Conservation (phyloP, 148 eudicot genomes). For the Camellia japonica region DNA sequence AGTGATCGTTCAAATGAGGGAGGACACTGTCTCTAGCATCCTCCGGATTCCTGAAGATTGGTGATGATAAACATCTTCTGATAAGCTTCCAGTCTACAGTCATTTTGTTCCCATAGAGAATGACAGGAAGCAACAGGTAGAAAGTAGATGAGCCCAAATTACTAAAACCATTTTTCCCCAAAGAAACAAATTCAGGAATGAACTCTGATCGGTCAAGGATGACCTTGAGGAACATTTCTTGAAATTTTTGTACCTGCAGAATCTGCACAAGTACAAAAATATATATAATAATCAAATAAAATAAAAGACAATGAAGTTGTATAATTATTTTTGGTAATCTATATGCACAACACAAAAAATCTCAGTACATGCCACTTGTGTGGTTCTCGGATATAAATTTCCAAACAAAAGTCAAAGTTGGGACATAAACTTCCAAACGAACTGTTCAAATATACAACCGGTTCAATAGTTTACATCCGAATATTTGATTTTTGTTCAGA, state of each 20-base stretch:
- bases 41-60: slow-evolving; percentile 48
- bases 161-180: slow-evolving; percentile 34
- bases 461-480: too few relatives aligned
- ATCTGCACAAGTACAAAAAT: slow-evolving; percentile 42
- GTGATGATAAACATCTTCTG: slow-evolving; percentile 81
- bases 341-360: too few relatives aligned
- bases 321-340: too few relatives aligned
- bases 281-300: too few relatives aligned
- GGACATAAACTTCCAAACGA: too few relatives aligned
- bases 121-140: slow-evolving; percentile 84
- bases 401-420: too few relatives aligned
- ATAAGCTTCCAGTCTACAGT: slow-evolving; percentile 72
- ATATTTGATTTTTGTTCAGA: too few relatives aligned
- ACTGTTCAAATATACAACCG: too few relatives aligned
- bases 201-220: slow-evolving; percentile 78
- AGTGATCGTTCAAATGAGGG: slow-evolving; percentile 18
- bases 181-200: slow-evolving; percentile 49
- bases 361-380: too few relatives aligned
- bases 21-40: slow-evolving; percentile 15
- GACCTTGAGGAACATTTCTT: slow-evolving; percentile 71
- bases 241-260: slow-evolving; percentile 64
- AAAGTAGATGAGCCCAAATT: slow-evolving; percentile 41
- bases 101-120: slow-evolving; percentile 24
- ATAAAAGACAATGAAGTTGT: not conserved
- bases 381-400: too few relatives aligned